Percentiles rank a stretch among this genome's conserved stretches.
phyloP scores from a whole-genome alignment of 1,139 yeast genomes.

The Zygosaccharomyces pseudobailii region DNA sequence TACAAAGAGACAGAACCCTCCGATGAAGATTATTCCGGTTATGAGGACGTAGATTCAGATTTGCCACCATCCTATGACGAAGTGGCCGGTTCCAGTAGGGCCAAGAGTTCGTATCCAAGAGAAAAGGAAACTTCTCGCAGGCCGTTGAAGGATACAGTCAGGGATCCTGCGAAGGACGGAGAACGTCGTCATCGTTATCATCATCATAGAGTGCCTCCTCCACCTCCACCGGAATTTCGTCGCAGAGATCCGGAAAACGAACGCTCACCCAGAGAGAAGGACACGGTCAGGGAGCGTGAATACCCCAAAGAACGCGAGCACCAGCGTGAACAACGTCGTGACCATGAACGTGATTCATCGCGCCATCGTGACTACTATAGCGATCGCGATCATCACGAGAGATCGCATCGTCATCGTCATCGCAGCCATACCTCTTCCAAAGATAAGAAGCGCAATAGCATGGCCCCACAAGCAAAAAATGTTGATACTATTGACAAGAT shows the following conservation, averaged over 20 bases:
- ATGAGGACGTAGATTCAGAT: conserved; percentile 10
- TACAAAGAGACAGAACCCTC: conserved; percentile 20
- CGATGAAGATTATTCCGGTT: conserved; percentile 5
- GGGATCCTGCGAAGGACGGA: neutral
- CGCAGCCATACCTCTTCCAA: conserved; percentile 33
- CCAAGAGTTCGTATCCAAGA: conserved; percentile 17
- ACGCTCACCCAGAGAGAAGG: neutral
- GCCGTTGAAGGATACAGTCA: neutral
- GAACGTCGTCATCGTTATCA: conserved; percentile 8
- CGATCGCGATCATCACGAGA: neutral
- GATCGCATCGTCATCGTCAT: conserved; percentile 7
- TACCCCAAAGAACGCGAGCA: neutral
- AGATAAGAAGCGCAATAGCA: conserved; percentile 47
- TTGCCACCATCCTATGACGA: conserved; percentile 66
- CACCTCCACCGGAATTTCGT: conserved; percentile 2
- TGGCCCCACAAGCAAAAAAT: conserved; percentile 36
- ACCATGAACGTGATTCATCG: conserved; percentile 8
- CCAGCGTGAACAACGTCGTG: conserved; percentile 10
- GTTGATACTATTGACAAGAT: conserved; percentile 91
- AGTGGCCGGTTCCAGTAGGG: conserved; percentile 43
- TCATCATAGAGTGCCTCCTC: conserved; percentile 1
- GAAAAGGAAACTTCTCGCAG: conserved; percentile 17
- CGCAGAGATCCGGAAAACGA: conserved; percentile 3
- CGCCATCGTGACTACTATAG: neutral
- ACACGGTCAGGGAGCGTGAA: neutral